Evolutionary conservation across 2,329 filamentous ascomycete genomes (phyloP).

Genomic region (Clonostachys byssicola): DNA sequence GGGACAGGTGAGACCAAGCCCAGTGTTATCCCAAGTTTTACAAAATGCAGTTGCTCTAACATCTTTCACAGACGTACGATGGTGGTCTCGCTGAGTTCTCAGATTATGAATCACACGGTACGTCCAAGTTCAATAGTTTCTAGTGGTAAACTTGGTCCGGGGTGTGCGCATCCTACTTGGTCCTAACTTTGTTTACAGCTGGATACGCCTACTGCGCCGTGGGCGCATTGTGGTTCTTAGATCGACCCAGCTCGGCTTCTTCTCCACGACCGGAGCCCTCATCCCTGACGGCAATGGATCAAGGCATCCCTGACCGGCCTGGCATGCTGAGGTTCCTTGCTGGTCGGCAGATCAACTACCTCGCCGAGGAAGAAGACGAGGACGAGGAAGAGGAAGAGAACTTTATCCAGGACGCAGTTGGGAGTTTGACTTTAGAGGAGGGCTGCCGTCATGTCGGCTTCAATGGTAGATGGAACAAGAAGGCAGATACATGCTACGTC

Average conservation of each 20-base stretch:
- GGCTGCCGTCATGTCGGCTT: constrained; percentile 61
- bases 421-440: constrained; percentile 23
- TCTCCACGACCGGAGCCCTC: constrained; percentile 14
- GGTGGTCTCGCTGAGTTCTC: constrained; percentile 78
- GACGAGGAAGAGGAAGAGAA: constrained; percentile 36
- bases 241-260: constrained; percentile 42
- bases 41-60: no score
- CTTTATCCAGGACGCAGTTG: constrained; percentile 25
- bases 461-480: constrained; percentile 88
- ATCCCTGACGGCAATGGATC: constrained; percentile 20
- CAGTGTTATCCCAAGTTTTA: neutral
- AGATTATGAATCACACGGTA: constrained; percentile 80
- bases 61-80: constrained; percentile 65
- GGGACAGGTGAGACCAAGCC: constrained; percentile 41
- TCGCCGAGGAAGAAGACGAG: constrained; percentile 38
- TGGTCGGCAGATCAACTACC: constrained; percentile 59
- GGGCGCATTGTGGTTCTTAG: constrained; percentile 71
- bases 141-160: no score
- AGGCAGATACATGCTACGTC: constrained; percentile 90
- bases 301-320: constrained; percentile 24
- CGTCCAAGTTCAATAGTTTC: constrained; percentile 9
- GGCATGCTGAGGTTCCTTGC: constrained; percentile 51
- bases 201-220: constrained; percentile 91
- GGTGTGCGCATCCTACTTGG: no score
- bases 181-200: constrained; percentile 39